A percentile compares a stretch with the other conserved stretches of the same genome.
Evolutionary conservation across 768 basidiomycete species (phyloP).

Genomic region (Clitopilus hobsonii): DNA sequence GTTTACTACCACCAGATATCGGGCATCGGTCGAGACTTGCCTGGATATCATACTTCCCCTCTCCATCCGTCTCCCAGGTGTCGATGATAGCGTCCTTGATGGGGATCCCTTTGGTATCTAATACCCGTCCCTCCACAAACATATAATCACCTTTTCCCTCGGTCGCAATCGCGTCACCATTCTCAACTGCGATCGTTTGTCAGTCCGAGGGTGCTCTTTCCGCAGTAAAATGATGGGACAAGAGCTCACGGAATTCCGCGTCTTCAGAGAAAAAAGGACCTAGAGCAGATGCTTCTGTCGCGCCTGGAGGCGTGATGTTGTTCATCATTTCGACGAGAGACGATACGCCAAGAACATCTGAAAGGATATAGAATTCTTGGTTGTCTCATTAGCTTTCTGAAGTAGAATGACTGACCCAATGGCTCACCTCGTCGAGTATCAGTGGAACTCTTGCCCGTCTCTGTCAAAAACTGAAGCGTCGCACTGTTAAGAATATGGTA

Average conservation of each 20-base stretch:
- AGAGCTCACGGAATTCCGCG: slow-evolving; percentile 40
- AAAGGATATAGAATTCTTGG: slow-evolving; percentile 84
- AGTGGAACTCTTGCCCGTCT: slow-evolving; percentile 67
- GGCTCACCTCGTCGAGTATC: slow-evolving; percentile 50
- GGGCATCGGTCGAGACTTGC: no score
- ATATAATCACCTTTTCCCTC: slow-evolving; percentile 85
- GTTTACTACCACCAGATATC: no score
- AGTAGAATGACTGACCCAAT: no score
- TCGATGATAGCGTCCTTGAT: slow-evolving; percentile 66
- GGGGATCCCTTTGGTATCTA: slow-evolving; percentile 59
- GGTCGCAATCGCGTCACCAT: slow-evolving; percentile 76
- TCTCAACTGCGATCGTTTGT: slow-evolving; percentile 39
- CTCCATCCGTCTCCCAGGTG: slow-evolving; percentile 78
- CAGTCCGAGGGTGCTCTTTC: no score
- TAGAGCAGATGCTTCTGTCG: slow-evolving; percentile 72
- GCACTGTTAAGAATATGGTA: slow-evolving; percentile 23
- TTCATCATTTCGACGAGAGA: slow-evolving; percentile 73
- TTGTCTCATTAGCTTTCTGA: no score
- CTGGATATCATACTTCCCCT: slow-evolving; percentile 42
- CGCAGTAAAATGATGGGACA: no score
- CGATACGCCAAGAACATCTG: slow-evolving; percentile 76
- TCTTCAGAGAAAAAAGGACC: slow-evolving; percentile 84
- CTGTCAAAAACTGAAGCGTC: slow-evolving; percentile 77
- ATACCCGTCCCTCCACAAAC: slow-evolving; percentile 71
- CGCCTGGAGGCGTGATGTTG: slow-evolving; percentile 54